Base-by-base conservation (phyloP, 192 early-diverging fungal species). In the Podila horticola region DNA sequence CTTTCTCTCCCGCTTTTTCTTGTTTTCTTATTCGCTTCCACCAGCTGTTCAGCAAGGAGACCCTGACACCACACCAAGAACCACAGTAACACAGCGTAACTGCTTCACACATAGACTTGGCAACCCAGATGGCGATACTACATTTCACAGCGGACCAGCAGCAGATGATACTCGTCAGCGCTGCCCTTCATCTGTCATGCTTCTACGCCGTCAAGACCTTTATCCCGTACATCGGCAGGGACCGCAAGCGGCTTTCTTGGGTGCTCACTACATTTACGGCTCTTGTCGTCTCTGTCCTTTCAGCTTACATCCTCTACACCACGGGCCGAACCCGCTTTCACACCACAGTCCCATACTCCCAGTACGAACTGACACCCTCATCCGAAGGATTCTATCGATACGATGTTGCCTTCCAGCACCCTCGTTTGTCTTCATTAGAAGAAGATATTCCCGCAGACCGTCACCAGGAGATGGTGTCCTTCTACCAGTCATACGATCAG, bases 231-330 rank as follows among this genome's bases (percentile, higher is more conserved):
- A 74, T 74, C 22, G 66, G 65, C 28, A 67, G 62, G 50, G 66
- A 74, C 28, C 73, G 73, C 59, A 74, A 58, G 66, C 65, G 60
- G 6, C 73, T 74, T 26, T 67, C 73, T 6, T 74, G 73, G 73
- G 34, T 74, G 31, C 31, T 74, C 15, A 74, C 73, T 3, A 30
- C 62, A 10, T 20, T 29, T 22, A 74, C 73, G 20, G 65, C 73
- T 13, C 10, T 67, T 13, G n/a, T 74, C 2, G 73, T 74, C 28
- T 67, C 66, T 8, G 2, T 74, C 8, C 6, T 63, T 26, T 45
- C 49, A 30, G 65, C 73, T 5, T 63, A 55, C 5, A 12, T 45
- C 5, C 62, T 66, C 22, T 74, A 61, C 50, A 19, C 34, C 30
- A 51, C n/a, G 7, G 1, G 67, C 1, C 59, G 66, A 2, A 74